These are phyloP conservation scores for Onygenales sp. DNA, from an alignment of 2,329 filamentous ascomycete species.

Conservation along the genomic window DNA sequence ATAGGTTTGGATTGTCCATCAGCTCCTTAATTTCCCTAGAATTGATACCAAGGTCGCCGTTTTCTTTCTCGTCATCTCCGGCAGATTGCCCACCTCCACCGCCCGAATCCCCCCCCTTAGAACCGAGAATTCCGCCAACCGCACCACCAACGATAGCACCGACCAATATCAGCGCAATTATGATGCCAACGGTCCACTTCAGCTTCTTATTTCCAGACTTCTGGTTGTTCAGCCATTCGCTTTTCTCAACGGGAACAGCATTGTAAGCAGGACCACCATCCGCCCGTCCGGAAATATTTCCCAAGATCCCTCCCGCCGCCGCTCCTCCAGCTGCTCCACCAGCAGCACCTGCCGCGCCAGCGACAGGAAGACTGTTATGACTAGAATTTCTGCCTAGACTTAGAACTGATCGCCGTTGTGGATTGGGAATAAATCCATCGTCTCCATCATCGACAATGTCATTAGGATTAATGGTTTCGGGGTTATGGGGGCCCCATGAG, in stretches of 20 bases:
- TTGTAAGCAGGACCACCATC: constrained; percentile 44
- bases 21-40: constrained; percentile 72
- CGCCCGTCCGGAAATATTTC: constrained; percentile 32
- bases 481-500: constrained; percentile 41
- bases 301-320: constrained; percentile 33
- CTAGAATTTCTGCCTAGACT: constrained; percentile 43
- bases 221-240: constrained; percentile 53
- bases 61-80: constrained; percentile 48
- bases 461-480: constrained; percentile 59
- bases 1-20: constrained; percentile 69
- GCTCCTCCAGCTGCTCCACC: constrained; percentile 25
- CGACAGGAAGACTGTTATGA: constrained; percentile 18
- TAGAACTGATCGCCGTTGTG: constrained; percentile 50
- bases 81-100: constrained; percentile 41
- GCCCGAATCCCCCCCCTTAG: constrained; percentile 9
- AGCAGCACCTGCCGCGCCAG: constrained; percentile 37
- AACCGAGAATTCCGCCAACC: constrained; percentile 60
- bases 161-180: constrained; percentile 56
- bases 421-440: constrained; percentile 58
- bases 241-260: constrained; percentile 53
- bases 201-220: constrained; percentile 54
- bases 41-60: constrained; percentile 63
- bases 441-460: constrained; percentile 82
- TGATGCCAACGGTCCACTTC: constrained; percentile 58
- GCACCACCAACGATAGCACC: constrained; percentile 65